Evolutionary conservation across 164 flowering plant species (phyloP).

Genomic region (Dillenia suffruticosa): DNA sequence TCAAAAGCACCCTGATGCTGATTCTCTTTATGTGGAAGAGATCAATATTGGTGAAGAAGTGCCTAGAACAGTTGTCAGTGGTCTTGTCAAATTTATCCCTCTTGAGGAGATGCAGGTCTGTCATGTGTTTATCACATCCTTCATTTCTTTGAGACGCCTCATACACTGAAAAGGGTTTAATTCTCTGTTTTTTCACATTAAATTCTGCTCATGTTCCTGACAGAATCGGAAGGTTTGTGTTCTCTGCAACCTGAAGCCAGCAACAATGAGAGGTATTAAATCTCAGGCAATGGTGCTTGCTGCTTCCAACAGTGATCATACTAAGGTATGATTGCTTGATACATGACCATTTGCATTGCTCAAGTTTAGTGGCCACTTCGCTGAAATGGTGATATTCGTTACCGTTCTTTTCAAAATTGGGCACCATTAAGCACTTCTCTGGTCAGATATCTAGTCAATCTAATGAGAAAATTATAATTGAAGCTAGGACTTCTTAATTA

Average conservation of each 20-base stretch:
- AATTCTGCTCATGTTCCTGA: not conserved
- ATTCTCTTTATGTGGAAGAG: conserved; percentile 92
- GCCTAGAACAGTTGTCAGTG: conserved; percentile 89
- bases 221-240: conserved; percentile 96
- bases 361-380: no score
- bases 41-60: conserved; percentile 85
- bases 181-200: not conserved
- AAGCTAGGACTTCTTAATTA: no score
- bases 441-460: no score
- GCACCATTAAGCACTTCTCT: no score
- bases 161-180: not conserved
- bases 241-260: conserved; percentile 96
- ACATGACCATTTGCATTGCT: no score
- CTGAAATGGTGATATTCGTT: no score
- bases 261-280: conserved; percentile 84
- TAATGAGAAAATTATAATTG: no score
- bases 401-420: no score
- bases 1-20: conserved; percentile 93
- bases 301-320: conserved; percentile 62
- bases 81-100: conserved; percentile 89
- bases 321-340: conserved; percentile 41
- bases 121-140: not conserved
- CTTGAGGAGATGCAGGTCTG: conserved; percentile 92
- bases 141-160: not conserved
- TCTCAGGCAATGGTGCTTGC: conserved; percentile 98